These are phyloP conservation scores for Lactarius indigo DNA, from an alignment of 768 basidiomycete genomes.

Conservation along the genomic window DNA sequence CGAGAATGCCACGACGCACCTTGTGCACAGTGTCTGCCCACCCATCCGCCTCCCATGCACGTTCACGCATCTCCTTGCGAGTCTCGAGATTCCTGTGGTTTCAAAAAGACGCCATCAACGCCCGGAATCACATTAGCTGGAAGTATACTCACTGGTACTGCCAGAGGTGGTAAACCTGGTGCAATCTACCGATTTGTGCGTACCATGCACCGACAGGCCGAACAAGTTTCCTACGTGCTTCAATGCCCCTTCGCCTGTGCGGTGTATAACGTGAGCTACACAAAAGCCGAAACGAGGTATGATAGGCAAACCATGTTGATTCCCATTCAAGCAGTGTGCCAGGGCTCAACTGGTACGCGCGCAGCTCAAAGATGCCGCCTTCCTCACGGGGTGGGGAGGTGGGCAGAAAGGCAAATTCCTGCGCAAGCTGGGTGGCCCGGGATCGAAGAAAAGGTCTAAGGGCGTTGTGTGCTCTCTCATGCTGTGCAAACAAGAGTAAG, in stretches of 20 bases:
- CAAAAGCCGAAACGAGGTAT: background rate
- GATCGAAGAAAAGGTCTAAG: slow-evolving; percentile 75
- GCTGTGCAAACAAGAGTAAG: slow-evolving; percentile 41
- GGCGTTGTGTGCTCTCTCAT: slow-evolving; percentile 61
- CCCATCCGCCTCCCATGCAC: slow-evolving; percentile 91
- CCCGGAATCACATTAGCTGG: background rate
- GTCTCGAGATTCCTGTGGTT: slow-evolving; percentile 60
- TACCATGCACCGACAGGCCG: slow-evolving; percentile 91
- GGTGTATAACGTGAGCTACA: slow-evolving; percentile 2
- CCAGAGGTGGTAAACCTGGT: slow-evolving; percentile 96
- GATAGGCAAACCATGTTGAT: slow-evolving; percentile 64
- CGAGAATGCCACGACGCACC: slow-evolving; percentile 40
- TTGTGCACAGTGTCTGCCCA: slow-evolving; percentile 95
- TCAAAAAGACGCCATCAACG: background rate
- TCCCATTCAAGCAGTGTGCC: slow-evolving; percentile 96
- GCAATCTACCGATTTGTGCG: slow-evolving; percentile 78
- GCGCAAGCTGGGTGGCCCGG: slow-evolving; percentile 74
- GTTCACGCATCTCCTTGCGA: slow-evolving; percentile 80
- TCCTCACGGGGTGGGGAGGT: slow-evolving; percentile 81
- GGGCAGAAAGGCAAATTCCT: slow-evolving; percentile 95
- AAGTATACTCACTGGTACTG: slow-evolving; percentile 72
- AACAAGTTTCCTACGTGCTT: slow-evolving; percentile 85
- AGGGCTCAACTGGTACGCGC: slow-evolving; percentile 83
- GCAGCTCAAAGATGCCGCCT: slow-evolving; percentile 92
- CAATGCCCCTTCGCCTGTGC: slow-evolving; percentile 84